A percentile compares a stretch with the other conserved stretches of the same genome.
Conservation (phyloP, 345 rosid genomes). For the Citrus cavaleriei region DNA sequence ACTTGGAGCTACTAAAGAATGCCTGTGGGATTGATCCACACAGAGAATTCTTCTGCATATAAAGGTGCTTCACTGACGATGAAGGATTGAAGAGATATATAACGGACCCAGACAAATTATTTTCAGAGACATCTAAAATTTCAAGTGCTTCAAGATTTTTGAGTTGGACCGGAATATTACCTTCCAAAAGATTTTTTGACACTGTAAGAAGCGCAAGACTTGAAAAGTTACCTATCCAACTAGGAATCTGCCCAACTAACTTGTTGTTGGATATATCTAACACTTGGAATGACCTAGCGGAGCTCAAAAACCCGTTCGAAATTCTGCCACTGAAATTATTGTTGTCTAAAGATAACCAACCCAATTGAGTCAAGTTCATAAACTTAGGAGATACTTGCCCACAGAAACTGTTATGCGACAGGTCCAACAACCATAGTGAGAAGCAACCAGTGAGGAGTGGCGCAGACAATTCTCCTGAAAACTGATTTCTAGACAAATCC, state of each 20-base stretch:
- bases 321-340: neutral
- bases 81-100: neutral
- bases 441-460: neutral
- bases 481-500: neutral
- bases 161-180: neutral
- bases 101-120: neutral
- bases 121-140: neutral
- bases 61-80: neutral
- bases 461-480: neutral
- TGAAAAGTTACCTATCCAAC: neutral
- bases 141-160: neutral
- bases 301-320: neutral
- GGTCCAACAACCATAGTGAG: fast-evolving
- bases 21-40: neutral
- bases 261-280: neutral
- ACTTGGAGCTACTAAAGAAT: neutral
- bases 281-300: neutral
- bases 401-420: neutral
- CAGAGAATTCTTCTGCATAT: neutral
- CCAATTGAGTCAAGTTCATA: neutral
- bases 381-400: neutral
- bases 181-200: neutral
- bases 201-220: neutral
- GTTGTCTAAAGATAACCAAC: neutral
- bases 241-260: neutral